Conservation (phyloP, 768 basidiomycete genomes). For the Trichaptum fuscoviolaceum region DNA sequence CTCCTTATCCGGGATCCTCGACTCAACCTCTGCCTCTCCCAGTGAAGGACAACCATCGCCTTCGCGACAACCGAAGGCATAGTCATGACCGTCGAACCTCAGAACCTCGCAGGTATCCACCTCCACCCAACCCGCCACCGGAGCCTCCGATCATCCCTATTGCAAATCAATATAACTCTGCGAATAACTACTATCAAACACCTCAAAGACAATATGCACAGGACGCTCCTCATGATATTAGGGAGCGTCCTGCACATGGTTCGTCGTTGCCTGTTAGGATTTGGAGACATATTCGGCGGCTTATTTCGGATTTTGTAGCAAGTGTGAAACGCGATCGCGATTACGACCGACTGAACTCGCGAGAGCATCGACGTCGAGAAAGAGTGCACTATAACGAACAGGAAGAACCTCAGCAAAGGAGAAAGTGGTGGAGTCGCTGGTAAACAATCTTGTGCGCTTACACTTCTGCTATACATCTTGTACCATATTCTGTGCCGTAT, state of each 20-base stretch:
- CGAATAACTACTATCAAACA: background rate
- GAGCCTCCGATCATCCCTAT: conserved; percentile 5
- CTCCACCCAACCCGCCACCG: background rate
- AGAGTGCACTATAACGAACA: background rate
- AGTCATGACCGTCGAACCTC: background rate
- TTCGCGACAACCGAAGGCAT: background rate
- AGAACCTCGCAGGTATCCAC: background rate
- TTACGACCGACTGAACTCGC: background rate
- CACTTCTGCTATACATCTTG: background rate
- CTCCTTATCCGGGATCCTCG: background rate
- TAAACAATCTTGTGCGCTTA: background rate
- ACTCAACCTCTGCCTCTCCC: conserved; percentile 2
- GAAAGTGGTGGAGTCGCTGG: background rate
- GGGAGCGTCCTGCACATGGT: background rate
- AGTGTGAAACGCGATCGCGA: background rate
- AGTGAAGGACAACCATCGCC: conserved; percentile 2
- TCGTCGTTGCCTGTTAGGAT: background rate
- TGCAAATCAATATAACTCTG: conserved; percentile 1
- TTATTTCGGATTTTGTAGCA: background rate
- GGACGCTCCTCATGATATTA: background rate
- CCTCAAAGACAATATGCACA: background rate
- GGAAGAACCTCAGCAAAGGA: background rate
- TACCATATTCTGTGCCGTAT: background rate
- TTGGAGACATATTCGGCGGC: background rate
- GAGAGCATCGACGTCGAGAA: background rate